These are phyloP conservation scores for Ormosia emarginata DNA, from an alignment of 306 rosid species.

Conservation along the genomic window DNA sequence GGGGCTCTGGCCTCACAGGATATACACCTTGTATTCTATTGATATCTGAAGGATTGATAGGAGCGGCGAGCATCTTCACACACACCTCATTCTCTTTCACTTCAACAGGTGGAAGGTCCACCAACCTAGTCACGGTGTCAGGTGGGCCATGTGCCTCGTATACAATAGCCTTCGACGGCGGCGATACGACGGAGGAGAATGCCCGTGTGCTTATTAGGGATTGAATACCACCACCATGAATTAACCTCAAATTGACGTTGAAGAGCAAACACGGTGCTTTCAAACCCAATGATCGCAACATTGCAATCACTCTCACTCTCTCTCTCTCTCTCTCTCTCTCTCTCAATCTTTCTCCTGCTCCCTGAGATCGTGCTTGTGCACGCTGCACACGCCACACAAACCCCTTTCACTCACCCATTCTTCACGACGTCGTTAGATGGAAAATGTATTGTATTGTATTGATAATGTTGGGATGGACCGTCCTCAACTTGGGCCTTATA, in stretches of 20 bases:
- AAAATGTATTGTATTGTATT: no score
- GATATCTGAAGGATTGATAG: slow-evolving; percentile 86
- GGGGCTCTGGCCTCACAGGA: slow-evolving; percentile 81
- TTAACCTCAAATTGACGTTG: not conserved
- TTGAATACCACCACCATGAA: not conserved
- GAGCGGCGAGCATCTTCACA: slow-evolving; percentile 87
- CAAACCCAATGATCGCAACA: slow-evolving; percentile 40
- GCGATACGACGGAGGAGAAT: slow-evolving; percentile 63
- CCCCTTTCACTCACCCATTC: no score
- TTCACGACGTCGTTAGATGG: not conserved
- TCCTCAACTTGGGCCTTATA: no score
- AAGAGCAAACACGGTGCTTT: slow-evolving; percentile 21
- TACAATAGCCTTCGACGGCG: slow-evolving; percentile 86
- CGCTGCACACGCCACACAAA: no score
- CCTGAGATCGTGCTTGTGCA: no score
- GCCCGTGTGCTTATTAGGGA: slow-evolving; percentile 25
- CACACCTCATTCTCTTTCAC: slow-evolving; percentile 82
- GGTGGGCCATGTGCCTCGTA: slow-evolving; percentile 77
- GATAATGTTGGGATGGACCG: no score
- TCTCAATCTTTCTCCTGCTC: not conserved
- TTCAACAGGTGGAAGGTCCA: slow-evolving; percentile 52
- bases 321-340: not conserved
- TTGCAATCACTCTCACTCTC: slow-evolving; percentile 9
- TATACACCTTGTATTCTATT: slow-evolving; percentile 92
- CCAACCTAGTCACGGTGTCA: slow-evolving; percentile 62